These are phyloP conservation scores for Clarkia xantiana DNA, from an alignment of 345 rosid genomes.

Conservation along the genomic window DNA sequence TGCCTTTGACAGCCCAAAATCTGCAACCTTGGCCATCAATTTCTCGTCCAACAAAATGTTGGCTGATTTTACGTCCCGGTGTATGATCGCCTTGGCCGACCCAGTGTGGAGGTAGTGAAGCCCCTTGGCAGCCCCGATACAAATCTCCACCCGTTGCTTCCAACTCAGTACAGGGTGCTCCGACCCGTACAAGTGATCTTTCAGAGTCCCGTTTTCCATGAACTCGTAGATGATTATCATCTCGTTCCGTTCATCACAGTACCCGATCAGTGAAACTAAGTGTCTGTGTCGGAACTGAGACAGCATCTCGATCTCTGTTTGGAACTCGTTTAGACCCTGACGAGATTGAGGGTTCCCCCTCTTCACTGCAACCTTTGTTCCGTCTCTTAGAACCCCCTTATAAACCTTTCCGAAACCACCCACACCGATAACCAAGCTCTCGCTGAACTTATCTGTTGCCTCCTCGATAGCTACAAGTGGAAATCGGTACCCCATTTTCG, in stretches of 20 bases:
- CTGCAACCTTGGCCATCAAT: constrained; percentile 15
- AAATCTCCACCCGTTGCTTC: constrained; percentile 13
- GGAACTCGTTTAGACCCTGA: constrained; percentile 12
- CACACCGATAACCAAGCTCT: constrained; percentile 6
- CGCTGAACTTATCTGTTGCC: constrained; percentile 12
- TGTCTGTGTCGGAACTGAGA: constrained; percentile 15
- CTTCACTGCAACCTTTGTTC: constrained; percentile 14
- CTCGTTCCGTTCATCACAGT: constrained; percentile 11
- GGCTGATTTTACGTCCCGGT: constrained; percentile 14
- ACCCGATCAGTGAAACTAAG: constrained; percentile 14
- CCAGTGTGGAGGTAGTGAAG: constrained; percentile 20
- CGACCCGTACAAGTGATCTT: constrained; percentile 10
- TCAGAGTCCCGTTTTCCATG: constrained; percentile 15
- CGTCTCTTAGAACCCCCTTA: constrained; percentile 13
- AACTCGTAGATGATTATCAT: constrained; percentile 15
- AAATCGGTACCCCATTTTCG: constrained; percentile 6
- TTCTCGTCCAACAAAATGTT: constrained; percentile 12
- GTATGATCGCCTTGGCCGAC: constrained; percentile 12
- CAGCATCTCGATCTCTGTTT: constrained; percentile 16
- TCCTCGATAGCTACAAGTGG: constrained; percentile 9
- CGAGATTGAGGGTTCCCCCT: constrained; percentile 7
- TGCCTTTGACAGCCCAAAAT: constrained; percentile 8
- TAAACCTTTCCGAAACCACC: constrained; percentile 17
- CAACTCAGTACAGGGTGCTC: constrained; percentile 7
- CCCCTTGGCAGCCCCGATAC: constrained; percentile 14